Conservation (phyloP, 768 basidiomycete genomes). For the Pleurotus djamor region DNA sequence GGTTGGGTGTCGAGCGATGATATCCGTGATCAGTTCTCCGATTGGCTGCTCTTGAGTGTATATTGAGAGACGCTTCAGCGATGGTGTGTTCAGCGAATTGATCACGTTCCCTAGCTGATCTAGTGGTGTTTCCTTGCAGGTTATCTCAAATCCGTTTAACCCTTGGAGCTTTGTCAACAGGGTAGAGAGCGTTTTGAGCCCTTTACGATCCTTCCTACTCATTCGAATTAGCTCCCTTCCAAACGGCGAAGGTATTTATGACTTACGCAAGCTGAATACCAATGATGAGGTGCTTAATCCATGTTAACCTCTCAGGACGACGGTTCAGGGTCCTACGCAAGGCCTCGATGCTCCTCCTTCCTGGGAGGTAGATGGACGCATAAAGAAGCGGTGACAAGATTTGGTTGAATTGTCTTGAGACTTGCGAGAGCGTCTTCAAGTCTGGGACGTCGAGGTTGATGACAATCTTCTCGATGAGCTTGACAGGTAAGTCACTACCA, state of each 20-base stretch:
- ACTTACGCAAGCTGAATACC: neutral
- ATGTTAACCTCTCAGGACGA: neutral
- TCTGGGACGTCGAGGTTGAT: neutral
- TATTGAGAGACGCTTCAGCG: neutral
- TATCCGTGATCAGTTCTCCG: neutral
- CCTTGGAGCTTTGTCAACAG: neutral
- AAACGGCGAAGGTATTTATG: neutral
- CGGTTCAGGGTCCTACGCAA: neutral
- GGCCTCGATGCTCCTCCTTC: neutral
- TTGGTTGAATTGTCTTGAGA: neutral
- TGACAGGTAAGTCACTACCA: neutral
- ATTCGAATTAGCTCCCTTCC: neutral
- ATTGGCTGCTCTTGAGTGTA: neutral
- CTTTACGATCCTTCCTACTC: neutral
- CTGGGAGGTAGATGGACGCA: neutral
- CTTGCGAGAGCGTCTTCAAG: neutral
- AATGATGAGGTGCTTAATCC: neutral
- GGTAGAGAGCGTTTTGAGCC: neutral
- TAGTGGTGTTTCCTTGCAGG: neutral
- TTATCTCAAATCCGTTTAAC: neutral
- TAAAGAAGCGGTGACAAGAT: neutral
- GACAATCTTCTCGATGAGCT: neutral
- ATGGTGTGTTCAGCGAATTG: neutral
- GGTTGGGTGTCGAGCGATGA: neutral
- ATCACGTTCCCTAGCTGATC: neutral